Evolutionary conservation across 2,329 filamentous ascomycete genomes (phyloP), one percentile per base, ranked within the genome.

Genomic region (Verticillium alfalfae): DNA sequence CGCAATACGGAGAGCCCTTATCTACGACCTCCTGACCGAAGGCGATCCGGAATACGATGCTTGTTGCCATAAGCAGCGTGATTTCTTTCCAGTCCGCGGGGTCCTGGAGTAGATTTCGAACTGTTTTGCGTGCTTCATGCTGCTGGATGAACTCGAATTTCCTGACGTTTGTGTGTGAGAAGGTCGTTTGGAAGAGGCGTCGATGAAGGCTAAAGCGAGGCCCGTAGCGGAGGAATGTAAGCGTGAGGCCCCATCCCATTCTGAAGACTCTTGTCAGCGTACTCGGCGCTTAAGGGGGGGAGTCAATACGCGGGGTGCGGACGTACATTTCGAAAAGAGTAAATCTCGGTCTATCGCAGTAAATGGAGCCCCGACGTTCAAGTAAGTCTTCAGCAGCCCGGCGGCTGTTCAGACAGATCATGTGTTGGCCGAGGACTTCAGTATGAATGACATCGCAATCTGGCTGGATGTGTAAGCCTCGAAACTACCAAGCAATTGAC

Each of bases 211-310:
- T 72, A 65, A 79, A 81, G 36, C 67, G 67, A n/a, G 74, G 69
- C 0, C 77, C 77, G 72, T 74, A 78, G 61, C 69, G 72, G 1
- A 80, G 68, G 62, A 81, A 81, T 10, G 78, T 79, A 34, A 81
- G 69, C 0, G 79, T 81, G 49, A 75, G 74, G 22, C 72, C 70
- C 79, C 79, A 82, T 26, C 78, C 78, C 76, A 79, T 79, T 37
- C 64, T 66, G 37, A 41, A 34, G n/a, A 10, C 26, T 13, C 9
- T 13, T n/a, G 54, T 59, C 16, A 45, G 49, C 9, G 36, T 10
- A 16, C n/a, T 34, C 10, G 12, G 16, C 8, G 8, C 16, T 34
- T 6, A 22, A 9, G 6, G 26, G 15, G 13, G 31, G 12, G 36
- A 1, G 26, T 34, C 54, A 31, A 31, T 31, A 31, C 16, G 26